phyloP scores from a whole-genome alignment of 768 basidiomycete genomes.

The Mycena galopus region DNA sequence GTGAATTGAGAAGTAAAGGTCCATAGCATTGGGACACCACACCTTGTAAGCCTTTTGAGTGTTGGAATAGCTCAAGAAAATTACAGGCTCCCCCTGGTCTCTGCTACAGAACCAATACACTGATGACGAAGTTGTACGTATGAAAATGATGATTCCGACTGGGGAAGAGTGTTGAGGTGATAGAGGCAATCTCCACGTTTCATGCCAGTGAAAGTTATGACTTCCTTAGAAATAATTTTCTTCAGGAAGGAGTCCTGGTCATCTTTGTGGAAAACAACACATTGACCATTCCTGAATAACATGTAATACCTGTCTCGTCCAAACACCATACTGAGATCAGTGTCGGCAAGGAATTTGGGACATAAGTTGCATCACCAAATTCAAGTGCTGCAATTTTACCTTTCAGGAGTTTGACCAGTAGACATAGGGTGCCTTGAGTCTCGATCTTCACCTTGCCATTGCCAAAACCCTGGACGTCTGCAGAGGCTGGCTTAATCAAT shows the following conservation, averaged over 20 bases:
- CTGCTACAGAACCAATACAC: no score
- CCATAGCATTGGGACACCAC: neutral
- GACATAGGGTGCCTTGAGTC: constrained; percentile 9
- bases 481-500: constrained; percentile 5
- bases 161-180: neutral
- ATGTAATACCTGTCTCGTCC: neutral
- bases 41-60: neutral
- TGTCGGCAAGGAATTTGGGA: no score
- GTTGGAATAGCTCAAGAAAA: neutral
- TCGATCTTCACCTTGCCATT: constrained; percentile 8
- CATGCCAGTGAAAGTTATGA: neutral
- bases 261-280: neutral
- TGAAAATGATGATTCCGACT: neutral
- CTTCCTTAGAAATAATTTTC: neutral
- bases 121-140: no score
- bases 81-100: no score
- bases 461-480: constrained; percentile 9
- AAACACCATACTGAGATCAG: no score
- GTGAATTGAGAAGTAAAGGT: neutral
- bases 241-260: neutral
- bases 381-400: constrained; percentile 9
- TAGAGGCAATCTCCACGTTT: neutral
- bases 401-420: neutral
- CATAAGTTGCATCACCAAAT: neutral
- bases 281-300: neutral